A percentile compares a stretch with the other conserved stretches of the same genome.
phyloP scores from a whole-genome alignment of 1,284 basidiomycete genomes.

The Boletus sp. region DNA sequence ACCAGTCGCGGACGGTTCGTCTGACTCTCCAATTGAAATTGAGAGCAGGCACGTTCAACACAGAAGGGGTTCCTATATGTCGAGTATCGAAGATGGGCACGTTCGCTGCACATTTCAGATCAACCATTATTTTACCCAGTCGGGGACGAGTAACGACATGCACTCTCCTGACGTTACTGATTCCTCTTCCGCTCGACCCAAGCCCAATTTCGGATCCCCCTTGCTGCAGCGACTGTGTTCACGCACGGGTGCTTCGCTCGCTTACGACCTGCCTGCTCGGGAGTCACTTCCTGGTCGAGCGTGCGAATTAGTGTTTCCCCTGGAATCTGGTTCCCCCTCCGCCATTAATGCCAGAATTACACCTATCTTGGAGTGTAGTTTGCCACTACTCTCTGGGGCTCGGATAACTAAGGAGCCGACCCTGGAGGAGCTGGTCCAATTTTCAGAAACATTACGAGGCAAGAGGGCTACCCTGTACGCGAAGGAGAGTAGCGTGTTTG shows the following conservation, averaged over 20 bases:
- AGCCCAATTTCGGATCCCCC: conserved; percentile 58
- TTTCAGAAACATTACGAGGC: conserved; percentile 77
- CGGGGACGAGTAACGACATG: conserved; percentile 14
- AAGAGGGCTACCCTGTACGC: conserved; percentile 82
- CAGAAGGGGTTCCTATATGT: conserved; percentile 29
- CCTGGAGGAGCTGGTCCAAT: conserved; percentile 69
- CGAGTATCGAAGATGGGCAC: conserved; percentile 29
- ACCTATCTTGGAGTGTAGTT: conserved; percentile 43
- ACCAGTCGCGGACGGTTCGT: conserved; percentile 22
- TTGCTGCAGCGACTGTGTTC: conserved; percentile 64
- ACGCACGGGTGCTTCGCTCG: conserved; percentile 62
- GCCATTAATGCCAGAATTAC: conserved; percentile 30
- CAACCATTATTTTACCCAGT: conserved; percentile 29
- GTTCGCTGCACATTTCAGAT: conserved; percentile 59
- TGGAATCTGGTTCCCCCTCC: conserved; percentile 52
- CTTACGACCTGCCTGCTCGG: conserved; percentile 43
- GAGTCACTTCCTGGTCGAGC: conserved; percentile 43
- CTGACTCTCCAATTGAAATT: conserved; percentile 24
- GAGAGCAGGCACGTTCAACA: conserved; percentile 18
- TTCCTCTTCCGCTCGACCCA: conserved; percentile 32
- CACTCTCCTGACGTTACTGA: conserved; percentile 29
- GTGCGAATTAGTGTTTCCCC: conserved; percentile 51
- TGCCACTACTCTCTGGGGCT: conserved; percentile 39
- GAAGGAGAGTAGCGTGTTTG: conserved; percentile 78
- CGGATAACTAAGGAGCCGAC: conserved; percentile 66